phyloP scores from a whole-genome alignment of 345 rosid genomes.

The Barbarea vulgaris region DNA sequence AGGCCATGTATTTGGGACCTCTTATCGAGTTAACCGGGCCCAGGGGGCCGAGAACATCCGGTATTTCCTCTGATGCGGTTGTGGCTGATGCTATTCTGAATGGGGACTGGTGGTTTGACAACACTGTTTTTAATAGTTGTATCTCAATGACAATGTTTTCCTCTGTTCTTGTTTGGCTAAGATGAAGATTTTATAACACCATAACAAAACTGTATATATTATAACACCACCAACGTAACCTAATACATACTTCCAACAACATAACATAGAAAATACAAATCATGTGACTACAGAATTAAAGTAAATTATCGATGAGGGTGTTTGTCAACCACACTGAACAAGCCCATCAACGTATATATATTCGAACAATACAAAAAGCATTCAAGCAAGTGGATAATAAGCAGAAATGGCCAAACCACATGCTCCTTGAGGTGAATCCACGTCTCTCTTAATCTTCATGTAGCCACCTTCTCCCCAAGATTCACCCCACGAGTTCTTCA shows the following conservation, averaged over 20 bases:
- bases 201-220: not conserved
- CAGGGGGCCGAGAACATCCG: too few species aligned
- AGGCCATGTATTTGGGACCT: too few species aligned
- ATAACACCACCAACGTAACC: not conserved
- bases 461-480: constrained; percentile 61
- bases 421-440: constrained; percentile 31
- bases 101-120: too few species aligned
- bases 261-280: not conserved
- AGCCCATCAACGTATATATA: not conserved
- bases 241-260: not conserved
- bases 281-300: not conserved
- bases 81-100: too few species aligned
- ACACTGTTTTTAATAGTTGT: too few species aligned
- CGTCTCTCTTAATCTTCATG: constrained; percentile 50
- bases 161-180: too few species aligned
- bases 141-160: not conserved
- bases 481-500: constrained; percentile 61
- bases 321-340: not conserved
- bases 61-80: too few species aligned
- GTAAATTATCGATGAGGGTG: not conserved
- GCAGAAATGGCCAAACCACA: constrained; percentile 51
- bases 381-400: constrained; percentile 46
- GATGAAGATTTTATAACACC: too few species aligned
- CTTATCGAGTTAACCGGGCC: too few species aligned
- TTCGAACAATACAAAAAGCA: not conserved